These are phyloP conservation scores for Exophiala phaeomuriformis DNA, from an alignment of 2,329 filamentous ascomycete species.

Conservation along the genomic window DNA sequence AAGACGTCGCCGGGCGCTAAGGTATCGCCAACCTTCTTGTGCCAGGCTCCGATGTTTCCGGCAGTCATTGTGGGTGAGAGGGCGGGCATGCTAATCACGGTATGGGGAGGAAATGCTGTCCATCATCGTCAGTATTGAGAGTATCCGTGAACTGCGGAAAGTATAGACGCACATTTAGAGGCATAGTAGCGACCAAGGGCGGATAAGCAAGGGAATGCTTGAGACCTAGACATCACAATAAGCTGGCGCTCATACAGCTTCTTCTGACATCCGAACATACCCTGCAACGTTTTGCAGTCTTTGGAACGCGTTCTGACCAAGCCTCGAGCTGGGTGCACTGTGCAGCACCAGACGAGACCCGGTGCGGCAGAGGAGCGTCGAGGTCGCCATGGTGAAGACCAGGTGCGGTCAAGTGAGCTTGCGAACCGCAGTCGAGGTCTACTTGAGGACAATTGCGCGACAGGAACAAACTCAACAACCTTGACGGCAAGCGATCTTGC, in stretches of 20 bases:
- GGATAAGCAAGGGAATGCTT: slow-evolving; percentile 45
- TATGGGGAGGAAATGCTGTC: slow-evolving; percentile 85
- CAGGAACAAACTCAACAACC: slow-evolving; percentile 11
- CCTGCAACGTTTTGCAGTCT: slow-evolving; percentile 38
- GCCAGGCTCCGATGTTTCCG: slow-evolving; percentile 94
- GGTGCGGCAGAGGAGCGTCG: slow-evolving; percentile 41
- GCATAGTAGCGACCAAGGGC: slow-evolving; percentile 61
- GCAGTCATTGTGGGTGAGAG: slow-evolving; percentile 96
- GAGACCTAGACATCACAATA: slow-evolving; percentile 12
- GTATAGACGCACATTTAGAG: slow-evolving; percentile 52
- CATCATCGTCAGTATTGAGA: slow-evolving; percentile 22
- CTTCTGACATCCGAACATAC: slow-evolving; percentile 29
- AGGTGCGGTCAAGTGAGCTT: slow-evolving; percentile 7
- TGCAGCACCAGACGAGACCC: slow-evolving; percentile 39
- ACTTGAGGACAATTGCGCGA: slow-evolving; percentile 22
- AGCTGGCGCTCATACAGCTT: slow-evolving; percentile 6
- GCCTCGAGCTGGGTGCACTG: slow-evolving; percentile 33
- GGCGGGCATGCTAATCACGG: slow-evolving; percentile 94
- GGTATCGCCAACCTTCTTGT: slow-evolving; percentile 89
- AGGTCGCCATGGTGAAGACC: slow-evolving; percentile 48
- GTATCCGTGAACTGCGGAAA: slow-evolving; percentile 5
- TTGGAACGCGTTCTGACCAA: slow-evolving; percentile 39
- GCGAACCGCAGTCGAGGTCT: slow-evolving; percentile 5
- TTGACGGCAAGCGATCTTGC: slow-evolving; percentile 9
- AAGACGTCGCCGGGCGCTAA: slow-evolving; percentile 89